A percentile compares a stretch with the other conserved stretches of the same genome.
Conservation (phyloP, 176 grass and related monocot species). For the Ananas comosus region DNA sequence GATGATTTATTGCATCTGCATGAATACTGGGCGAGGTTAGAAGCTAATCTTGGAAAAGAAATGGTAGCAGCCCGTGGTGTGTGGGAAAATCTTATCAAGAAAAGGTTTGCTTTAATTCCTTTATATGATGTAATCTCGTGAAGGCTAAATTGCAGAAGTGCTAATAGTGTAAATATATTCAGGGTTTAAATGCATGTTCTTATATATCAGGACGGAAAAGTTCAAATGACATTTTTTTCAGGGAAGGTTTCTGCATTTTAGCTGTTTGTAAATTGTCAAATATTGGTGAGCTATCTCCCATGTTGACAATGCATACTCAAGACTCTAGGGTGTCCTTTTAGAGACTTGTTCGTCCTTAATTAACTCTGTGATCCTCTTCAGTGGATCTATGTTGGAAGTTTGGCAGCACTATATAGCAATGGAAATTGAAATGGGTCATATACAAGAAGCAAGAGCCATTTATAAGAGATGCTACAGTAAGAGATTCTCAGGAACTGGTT, state of each 20-base stretch:
- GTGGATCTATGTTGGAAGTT: constrained; percentile 70
- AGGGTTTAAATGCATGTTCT: too few species aligned
- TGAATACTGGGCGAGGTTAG: constrained; percentile 72
- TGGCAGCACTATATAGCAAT: constrained; percentile 77
- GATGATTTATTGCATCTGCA: constrained; percentile 67
- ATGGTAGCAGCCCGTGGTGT: constrained; percentile 54
- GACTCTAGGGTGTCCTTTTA: neutral
- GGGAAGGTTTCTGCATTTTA: neutral
- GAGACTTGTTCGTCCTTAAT: neutral
- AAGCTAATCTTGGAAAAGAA: constrained; percentile 71
- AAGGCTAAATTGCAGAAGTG: too few species aligned
- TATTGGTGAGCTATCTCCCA: neutral
- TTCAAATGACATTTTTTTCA: too few species aligned
- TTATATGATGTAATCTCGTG: constrained; percentile 17
- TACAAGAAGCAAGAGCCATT: constrained; percentile 74
- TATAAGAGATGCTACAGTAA: constrained; percentile 92
- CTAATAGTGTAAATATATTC: too few species aligned
- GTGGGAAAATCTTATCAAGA: constrained; percentile 81
- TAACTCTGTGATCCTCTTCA: constrained; percentile 40
- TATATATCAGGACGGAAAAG: too few species aligned
- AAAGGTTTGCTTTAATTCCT: constrained; percentile 42
- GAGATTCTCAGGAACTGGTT: constrained; percentile 73
- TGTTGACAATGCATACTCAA: neutral
- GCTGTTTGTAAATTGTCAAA: neutral
- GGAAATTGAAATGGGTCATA: constrained; percentile 58